Percentiles rank a stretch among this genome's conserved stretches.
Evolutionary conservation across 1,284 basidiomycete genomes (phyloP).

Genomic region (Mycosarcoma mackinlayi): DNA sequence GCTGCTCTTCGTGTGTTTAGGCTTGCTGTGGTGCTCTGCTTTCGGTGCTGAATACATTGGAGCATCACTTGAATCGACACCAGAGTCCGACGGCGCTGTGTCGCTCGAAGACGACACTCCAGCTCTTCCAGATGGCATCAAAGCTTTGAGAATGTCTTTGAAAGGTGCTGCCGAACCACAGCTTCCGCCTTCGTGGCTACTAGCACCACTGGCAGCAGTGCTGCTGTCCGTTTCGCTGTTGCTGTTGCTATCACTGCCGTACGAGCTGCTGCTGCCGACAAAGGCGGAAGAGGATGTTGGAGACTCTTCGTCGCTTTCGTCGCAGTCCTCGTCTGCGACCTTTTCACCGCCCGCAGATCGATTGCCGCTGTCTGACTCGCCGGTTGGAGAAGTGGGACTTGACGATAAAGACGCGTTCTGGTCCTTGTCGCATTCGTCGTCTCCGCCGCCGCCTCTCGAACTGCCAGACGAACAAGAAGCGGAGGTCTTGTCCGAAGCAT

Average conservation of each 20-base stretch:
- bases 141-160: constrained; percentile 21
- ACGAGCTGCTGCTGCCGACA: background rate
- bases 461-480: background rate
- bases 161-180: constrained; percentile 14
- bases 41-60: no score
- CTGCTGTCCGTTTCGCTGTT: background rate
- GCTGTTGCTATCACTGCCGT: background rate
- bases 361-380: background rate
- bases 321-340: background rate
- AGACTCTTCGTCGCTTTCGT: background rate
- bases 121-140: constrained; percentile 4
- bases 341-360: background rate
- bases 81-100: background rate
- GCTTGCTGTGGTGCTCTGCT: no score
- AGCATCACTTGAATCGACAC: no score
- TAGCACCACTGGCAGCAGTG: background rate
- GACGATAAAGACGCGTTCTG: background rate
- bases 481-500: background rate
- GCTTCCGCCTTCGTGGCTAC: background rate
- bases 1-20: no score
- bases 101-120: background rate
- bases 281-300: background rate
- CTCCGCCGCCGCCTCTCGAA: background rate
- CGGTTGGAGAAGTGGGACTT: background rate
- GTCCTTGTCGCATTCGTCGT: constrained; percentile 1